Evolutionary conservation across 139 green algal genomes (phyloP).

Genomic region (Nannochloris sp.): DNA sequence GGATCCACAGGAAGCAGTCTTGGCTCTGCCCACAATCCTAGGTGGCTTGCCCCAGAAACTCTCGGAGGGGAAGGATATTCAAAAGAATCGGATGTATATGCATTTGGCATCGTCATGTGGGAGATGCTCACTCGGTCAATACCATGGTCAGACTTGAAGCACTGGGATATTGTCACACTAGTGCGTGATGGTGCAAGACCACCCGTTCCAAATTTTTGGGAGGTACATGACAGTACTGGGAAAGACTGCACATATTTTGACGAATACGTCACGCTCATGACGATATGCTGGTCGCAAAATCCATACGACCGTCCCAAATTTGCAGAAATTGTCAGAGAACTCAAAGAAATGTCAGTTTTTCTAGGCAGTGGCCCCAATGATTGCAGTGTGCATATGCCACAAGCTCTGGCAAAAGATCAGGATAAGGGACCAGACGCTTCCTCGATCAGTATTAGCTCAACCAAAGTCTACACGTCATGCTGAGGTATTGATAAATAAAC

Average conservation of each 20-base stretch:
- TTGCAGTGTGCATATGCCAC: not conserved
- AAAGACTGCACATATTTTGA: slow-evolving; percentile 19
- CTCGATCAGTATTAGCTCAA: not conserved
- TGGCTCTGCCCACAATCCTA: slow-evolving; percentile 27
- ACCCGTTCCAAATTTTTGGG: slow-evolving; percentile 1
- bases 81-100: slow-evolving; percentile 36
- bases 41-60: slow-evolving; percentile 44
- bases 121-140: slow-evolving; percentile 39
- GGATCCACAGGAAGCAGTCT: slow-evolving; percentile 4
- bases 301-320: slow-evolving; percentile 49
- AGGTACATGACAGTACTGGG: slow-evolving; percentile 5
- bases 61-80: slow-evolving; percentile 16
- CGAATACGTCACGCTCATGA: slow-evolving; percentile 48
- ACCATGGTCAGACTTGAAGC: slow-evolving; percentile 14
- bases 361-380: not conserved
- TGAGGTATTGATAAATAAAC: not conserved
- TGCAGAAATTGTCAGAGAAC: slow-evolving; percentile 17
- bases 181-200: slow-evolving; percentile 7
- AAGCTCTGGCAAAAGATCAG: too few species aligned
- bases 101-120: slow-evolving; percentile 52
- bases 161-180: slow-evolving; percentile 11
- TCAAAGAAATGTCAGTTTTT: slow-evolving; percentile 7
- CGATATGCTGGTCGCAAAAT: slow-evolving; percentile 56
- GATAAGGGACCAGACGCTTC: too few species aligned
- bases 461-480: not conserved